phyloP scores from a whole-genome alignment of 768 basidiomycete species.

The Mycena metata region DNA sequence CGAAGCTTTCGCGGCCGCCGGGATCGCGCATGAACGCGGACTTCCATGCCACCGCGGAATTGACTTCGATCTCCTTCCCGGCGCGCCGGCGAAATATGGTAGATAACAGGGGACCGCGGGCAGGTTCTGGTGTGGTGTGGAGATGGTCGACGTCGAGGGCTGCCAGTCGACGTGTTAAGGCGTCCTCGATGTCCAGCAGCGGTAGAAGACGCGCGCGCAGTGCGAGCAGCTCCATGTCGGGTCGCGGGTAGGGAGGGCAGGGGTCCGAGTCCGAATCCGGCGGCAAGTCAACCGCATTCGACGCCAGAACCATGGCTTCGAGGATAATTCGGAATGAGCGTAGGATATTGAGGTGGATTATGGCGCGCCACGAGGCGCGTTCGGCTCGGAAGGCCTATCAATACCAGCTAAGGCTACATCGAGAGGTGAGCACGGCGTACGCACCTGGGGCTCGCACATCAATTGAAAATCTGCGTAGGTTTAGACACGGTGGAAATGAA shows the following conservation, averaged over 20 bases:
- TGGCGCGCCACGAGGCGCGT: slow-evolving; percentile 75
- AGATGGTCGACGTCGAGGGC: slow-evolving; percentile 59
- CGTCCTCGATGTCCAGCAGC: slow-evolving; percentile 76
- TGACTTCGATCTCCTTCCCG: slow-evolving; percentile 65
- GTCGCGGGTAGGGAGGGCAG: slow-evolving; percentile 23
- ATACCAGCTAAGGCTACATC: neutral
- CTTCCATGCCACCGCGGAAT: slow-evolving; percentile 69
- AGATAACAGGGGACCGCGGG: neutral
- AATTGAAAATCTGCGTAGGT: slow-evolving; percentile 68
- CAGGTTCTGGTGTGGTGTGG: slow-evolving; percentile 2
- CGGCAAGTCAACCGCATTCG: slow-evolving; percentile 33
- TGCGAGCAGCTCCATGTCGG: slow-evolving; percentile 67
- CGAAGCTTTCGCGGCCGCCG: slow-evolving; percentile 56
- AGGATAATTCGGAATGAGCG: slow-evolving; percentile 76
- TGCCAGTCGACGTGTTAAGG: slow-evolving; percentile 70
- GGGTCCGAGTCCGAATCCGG: slow-evolving; percentile 37
- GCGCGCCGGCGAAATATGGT: slow-evolving; percentile 42
- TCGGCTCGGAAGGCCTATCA: slow-evolving; percentile 71
- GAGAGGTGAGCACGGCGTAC: neutral
- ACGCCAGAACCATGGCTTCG: slow-evolving; percentile 58
- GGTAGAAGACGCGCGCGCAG: slow-evolving; percentile 79
- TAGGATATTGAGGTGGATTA: slow-evolving; percentile 79
- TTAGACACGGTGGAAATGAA: slow-evolving; percentile 5
- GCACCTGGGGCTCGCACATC: slow-evolving; percentile 72
- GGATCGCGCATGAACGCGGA: slow-evolving; percentile 59